Conservation (phyloP, 2,329 filamentous ascomycete species). For the Alternaria triticimaculans region DNA sequence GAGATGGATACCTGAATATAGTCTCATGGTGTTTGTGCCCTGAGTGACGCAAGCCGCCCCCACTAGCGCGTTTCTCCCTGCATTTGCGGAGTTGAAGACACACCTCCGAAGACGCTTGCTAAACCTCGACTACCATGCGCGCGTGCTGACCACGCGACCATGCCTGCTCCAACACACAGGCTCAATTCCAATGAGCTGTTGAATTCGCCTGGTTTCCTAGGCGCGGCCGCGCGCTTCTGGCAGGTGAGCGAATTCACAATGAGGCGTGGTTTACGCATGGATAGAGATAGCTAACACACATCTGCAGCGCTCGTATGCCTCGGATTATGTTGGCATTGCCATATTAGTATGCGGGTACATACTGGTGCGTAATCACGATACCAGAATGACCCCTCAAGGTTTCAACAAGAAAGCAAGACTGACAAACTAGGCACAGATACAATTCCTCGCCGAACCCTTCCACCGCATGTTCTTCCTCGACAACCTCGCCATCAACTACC, state of each 20-base stretch:
- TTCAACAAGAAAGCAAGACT: background rate
- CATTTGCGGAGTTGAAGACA: constrained; percentile 29
- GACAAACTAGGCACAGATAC: constrained; percentile 57
- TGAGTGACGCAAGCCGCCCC: background rate
- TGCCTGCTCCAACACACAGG: constrained; percentile 40
- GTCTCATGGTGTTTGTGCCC: background rate
- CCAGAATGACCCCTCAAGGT: background rate
- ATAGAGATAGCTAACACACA: constrained; percentile 13
- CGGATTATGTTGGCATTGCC: constrained; percentile 83
- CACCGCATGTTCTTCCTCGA: constrained; percentile 93
- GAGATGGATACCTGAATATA: background rate
- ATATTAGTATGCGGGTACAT: constrained; percentile 73
- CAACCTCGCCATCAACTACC: constrained; percentile 83
- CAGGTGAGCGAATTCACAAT: constrained; percentile 42
- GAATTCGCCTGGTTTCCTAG: constrained; percentile 50
- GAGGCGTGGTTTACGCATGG: background rate
- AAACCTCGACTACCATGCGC: constrained; percentile 18
- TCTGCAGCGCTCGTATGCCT: constrained; percentile 76
- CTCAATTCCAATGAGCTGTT: constrained; percentile 33
- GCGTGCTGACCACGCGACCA: constrained; percentile 25
- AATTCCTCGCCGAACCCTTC: constrained; percentile 79
- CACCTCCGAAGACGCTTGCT: constrained; percentile 23
- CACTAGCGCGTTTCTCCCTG: constrained; percentile 6
- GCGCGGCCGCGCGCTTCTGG: constrained; percentile 59
- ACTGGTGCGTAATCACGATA: constrained; percentile 53